A percentile compares a stretch with the other conserved stretches of the same genome.
These are phyloP conservation scores for Manihot esculenta DNA, from an alignment of 441 rosid species.

Conservation along the genomic window DNA sequence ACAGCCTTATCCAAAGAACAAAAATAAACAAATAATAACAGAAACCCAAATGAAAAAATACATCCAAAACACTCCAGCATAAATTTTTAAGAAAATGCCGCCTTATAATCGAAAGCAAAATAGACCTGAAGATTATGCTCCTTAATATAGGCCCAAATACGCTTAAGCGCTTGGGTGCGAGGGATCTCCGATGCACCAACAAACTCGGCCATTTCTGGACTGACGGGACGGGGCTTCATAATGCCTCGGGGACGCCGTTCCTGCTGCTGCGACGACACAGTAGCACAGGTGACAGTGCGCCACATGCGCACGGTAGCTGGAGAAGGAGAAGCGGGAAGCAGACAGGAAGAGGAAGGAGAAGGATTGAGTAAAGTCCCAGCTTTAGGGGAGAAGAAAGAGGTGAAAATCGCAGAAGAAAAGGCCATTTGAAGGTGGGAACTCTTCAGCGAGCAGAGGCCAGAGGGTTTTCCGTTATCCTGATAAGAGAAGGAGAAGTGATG, in stretches of 20 bases:
- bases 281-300: constrained; percentile 46
- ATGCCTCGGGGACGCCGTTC: constrained; percentile 74
- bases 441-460: neutral
- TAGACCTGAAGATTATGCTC: constrained; percentile 78
- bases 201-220: constrained; percentile 80
- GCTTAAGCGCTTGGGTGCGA: constrained; percentile 82
- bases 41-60: neutral
- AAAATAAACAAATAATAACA: neutral
- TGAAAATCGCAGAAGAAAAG: constrained; percentile 46
- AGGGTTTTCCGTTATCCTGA: constrained; percentile 6
- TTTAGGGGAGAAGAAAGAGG: constrained; percentile 38
- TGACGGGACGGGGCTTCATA: constrained; percentile 72
- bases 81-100: neutral
- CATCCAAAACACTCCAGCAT: neutral
- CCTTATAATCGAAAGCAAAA: neutral
- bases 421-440: constrained; percentile 32
- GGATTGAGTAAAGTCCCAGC: constrained; percentile 34
- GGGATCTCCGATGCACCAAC: constrained; percentile 78
- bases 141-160: constrained; percentile 86
- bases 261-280: constrained; percentile 49
- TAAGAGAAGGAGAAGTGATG: constrained; percentile 3
- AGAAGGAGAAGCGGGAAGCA: neutral
- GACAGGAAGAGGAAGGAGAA: constrained; percentile 17
- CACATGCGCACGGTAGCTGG: constrained; percentile 32
- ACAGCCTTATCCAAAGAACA: too few species aligned